Base-by-base conservation (phyloP, 164 flowering plant species). In the Dillenia turbinata region DNA sequence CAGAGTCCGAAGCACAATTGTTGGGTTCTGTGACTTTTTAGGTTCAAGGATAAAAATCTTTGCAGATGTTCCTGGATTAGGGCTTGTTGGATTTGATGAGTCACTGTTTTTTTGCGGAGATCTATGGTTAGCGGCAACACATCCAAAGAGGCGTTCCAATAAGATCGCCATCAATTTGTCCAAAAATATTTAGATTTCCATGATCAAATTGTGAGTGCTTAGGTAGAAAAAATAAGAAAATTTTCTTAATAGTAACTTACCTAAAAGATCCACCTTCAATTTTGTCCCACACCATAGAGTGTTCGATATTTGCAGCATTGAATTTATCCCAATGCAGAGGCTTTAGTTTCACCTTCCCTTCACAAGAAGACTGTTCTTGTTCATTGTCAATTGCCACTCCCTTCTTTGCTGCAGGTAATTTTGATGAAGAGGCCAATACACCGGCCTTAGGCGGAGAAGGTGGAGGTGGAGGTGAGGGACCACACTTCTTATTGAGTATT, bases 121-220 rank as follows among this genome's bases (percentile, higher is more conserved):
- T 72, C 72, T 90, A 16, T 69, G 63, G 57, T 77, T 84, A 43
- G 83, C 70, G 12, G 96, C 92, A 19, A 84, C 90, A 17, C 53
- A 77, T 12, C 98, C 97, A 56, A 94, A 94, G 26, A 94, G 77
- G 16, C 91, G 92, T 77, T 91, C 96, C 95, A 94, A 94, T 94
- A 12, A 94, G 83, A 64, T 94, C 90, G n/a, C 80, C 97, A 60
- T 91, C 91, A 57, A 86, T 33, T 33, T 4, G 5, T 33, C 7
- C 40, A 33, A 43, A 24, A 61, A 49, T 22, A 54, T 10, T n/a
- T 44, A 52, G 8, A 14, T 33, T 58, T 46, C 45, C 63, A 49
- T 12, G 2, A 62, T 9, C 22, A 17, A 19, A 9, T 45, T 10
- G 33, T 40, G 17, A 12, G 55, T 45, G 47, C 3, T 8, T 45